phyloP scores from a whole-genome alignment of 352 stramenopile species.

The Globisporangium paroecandrum region DNA sequence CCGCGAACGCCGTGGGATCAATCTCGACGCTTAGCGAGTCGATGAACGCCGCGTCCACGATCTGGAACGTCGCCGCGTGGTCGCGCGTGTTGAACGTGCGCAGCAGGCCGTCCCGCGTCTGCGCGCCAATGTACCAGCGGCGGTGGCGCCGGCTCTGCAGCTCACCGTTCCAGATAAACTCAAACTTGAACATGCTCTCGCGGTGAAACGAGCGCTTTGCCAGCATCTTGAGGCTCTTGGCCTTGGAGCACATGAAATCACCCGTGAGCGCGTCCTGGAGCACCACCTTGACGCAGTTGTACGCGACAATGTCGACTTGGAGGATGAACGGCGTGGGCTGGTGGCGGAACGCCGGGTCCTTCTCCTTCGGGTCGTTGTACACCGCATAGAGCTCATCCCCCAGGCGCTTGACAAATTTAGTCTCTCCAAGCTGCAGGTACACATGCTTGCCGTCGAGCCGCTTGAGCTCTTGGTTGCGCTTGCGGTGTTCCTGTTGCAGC shows the following conservation, averaged over 20 bases:
- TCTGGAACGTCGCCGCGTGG: constrained; percentile 49
- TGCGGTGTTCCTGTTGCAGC: constrained; percentile 28
- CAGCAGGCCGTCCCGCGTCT: constrained; percentile 61
- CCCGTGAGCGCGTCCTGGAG: constrained; percentile 39
- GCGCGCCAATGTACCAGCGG: constrained; percentile 65
- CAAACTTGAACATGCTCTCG: constrained; percentile 64
- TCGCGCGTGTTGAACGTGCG: constrained; percentile 61
- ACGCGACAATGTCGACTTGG: constrained; percentile 30
- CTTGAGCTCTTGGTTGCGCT: constrained; percentile 33
- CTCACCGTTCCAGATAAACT: constrained; percentile 62
- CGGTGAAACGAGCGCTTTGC: constrained; percentile 43
- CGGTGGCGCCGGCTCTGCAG: constrained; percentile 64
- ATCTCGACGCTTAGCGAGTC: constrained; percentile 39
- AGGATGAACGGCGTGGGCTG: constrained; percentile 51
- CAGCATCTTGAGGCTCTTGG: constrained; percentile 51
- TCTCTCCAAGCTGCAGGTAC: constrained; percentile 37
- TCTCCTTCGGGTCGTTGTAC: constrained; percentile 54
- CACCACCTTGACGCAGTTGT: constrained; percentile 58
- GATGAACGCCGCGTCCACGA: constrained; percentile 55
- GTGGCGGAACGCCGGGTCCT: constrained; percentile 59
- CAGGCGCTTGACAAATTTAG: constrained; percentile 56
- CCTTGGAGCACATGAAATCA: constrained; percentile 49
- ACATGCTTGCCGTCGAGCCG: constrained; percentile 42
- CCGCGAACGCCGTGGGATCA: constrained; percentile 13
- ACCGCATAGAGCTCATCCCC: constrained; percentile 50